Base-by-base conservation (phyloP, 1,139 yeast species). In the Eremothecium gossypii region DNA sequence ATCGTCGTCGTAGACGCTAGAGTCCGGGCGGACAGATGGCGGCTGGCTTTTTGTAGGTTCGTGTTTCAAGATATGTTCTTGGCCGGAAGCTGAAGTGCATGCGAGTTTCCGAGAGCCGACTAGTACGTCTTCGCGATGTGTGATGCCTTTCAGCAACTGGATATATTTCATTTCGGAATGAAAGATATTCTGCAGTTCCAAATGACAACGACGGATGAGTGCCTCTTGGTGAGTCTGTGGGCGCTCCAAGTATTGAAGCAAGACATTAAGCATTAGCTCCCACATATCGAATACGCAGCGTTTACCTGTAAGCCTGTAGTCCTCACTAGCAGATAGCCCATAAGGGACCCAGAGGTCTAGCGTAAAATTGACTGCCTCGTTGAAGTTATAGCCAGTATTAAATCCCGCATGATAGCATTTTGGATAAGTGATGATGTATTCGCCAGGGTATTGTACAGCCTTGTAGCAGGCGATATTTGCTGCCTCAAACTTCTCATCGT, bases 321-420 rank as follows among this genome's bases (percentile, higher is more conserved):
- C 83, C 13, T 58, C 49, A 2, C 79, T 66, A 0, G 89, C 74
- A 38, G 66, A 63, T 10, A 77, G 71, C 1, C 91, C 89, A 58
- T 65, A 77, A 11, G 71, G 74, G 23, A 83, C 59, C 93, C 93
- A 83, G 37, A 71, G 68, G 41, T 76, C 73, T 69, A 78, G 70
- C 3, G 89, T 83, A 60, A 83, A 83, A 56, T 83, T 83, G 7
- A 83, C 93, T 2, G 91, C 87, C 54, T 83, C 93, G 47, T 84
- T 84, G 46, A 83, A 73, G 55, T 83, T 83, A 55, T 75, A 81
- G 0, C 91, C 93, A 48, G 79, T 71, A 54, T 83, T 83, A 61
- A 83, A 83, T 0, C 93, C 93, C 2, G 89, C 79, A 61, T 83
- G 93, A 55, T 82, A 83, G 17, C 83, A 89, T 49, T 79, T 70